These are phyloP conservation scores for Metroxylon sagu DNA, from an alignment of 176 grass and related monocot species.

Conservation along the genomic window DNA sequence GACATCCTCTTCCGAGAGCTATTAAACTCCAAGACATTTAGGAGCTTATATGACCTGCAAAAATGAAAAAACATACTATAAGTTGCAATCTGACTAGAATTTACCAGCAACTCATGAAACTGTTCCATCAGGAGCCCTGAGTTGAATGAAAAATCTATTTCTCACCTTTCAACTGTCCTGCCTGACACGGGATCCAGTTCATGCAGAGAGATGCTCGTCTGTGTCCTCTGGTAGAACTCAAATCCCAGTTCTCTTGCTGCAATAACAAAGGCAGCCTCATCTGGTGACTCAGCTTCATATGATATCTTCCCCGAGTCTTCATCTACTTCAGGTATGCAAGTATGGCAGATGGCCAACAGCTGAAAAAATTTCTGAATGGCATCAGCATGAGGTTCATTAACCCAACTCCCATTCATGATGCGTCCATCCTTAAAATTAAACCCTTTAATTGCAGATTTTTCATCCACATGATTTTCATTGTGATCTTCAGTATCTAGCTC, in stretches of 20 bases:
- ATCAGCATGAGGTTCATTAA: constrained; percentile 22
- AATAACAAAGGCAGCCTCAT: constrained; percentile 84
- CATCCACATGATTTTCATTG: constrained; percentile 1
- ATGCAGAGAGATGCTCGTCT: constrained; percentile 43
- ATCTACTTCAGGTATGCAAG: constrained; percentile 74
- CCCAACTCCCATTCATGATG: constrained; percentile 70
- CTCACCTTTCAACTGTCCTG: constrained; percentile 53
- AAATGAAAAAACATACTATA: not conserved
- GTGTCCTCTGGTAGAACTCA: constrained; percentile 73
- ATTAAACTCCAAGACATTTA: constrained; percentile 88
- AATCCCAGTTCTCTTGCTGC: constrained; percentile 73
- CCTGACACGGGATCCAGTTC: constrained; percentile 51
- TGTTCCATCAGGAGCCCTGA: too few relatives aligned
- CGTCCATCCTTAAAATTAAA: constrained; percentile 86
- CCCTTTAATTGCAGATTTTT: constrained; percentile 41
- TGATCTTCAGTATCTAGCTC: constrained; percentile 6
- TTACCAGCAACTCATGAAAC: too few relatives aligned
- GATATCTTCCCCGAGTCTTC: constrained; percentile 50
- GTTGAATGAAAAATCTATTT: not conserved
- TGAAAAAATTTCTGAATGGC: constrained; percentile 62
- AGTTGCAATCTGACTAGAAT: not conserved
- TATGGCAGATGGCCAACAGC: constrained; percentile 74
- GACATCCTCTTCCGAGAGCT: constrained; percentile 85
- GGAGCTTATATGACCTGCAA: constrained; percentile 54
- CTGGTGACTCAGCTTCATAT: constrained; percentile 93